Base-by-base conservation (phyloP, 495 filamentous ascomycete genomes). In the Penicillium malachiteum region DNA sequence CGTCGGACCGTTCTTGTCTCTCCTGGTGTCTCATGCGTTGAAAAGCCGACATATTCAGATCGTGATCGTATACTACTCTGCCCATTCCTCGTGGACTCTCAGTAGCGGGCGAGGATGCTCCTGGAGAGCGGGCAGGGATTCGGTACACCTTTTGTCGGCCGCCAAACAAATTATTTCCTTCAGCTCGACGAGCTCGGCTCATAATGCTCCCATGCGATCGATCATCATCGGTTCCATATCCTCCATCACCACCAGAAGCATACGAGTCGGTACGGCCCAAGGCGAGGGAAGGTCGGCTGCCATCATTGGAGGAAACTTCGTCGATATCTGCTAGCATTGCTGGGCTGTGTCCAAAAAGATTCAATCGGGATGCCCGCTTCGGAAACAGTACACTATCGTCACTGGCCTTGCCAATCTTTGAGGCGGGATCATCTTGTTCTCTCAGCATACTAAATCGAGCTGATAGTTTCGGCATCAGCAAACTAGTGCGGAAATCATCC, bases 81-180 rank as follows among this genome's bases (percentile, higher is more conserved):
- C 78, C 73, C 82, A 89, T 81, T 35, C 78, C 82, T 7, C 77
- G 57, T 14, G 43, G 48, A 31, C 58, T 51, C 14, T 69, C 70
- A 1, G 58, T 31, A 5, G 63, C 37, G 16, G 55, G 32, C n/a
- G 55, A 54, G 9, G 66, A 39, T 33, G 39, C 54, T 2, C 54
- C 71, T 1, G 77, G 71, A 16, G 67, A 71, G 37, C 79, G 83
- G 16, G 78, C 79, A 0, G 91, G 82, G 46, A 98, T 91, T 60
- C 91, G 94, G 72, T 94, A 97, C 18, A 97, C 84, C 71, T 97
- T 98, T 65, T 98, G 94, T 31, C 94, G 84, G 9, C 95, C 94
- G 50, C 94, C 94, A 74, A 98, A 98, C 56, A 98, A 68, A 61
- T 90, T 89, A 72, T 97, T 98, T 16, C 92, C 91, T 71, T 97